phyloP scores from a whole-genome alignment of 345 rosid genomes.

The Salix suchowensis region DNA sequence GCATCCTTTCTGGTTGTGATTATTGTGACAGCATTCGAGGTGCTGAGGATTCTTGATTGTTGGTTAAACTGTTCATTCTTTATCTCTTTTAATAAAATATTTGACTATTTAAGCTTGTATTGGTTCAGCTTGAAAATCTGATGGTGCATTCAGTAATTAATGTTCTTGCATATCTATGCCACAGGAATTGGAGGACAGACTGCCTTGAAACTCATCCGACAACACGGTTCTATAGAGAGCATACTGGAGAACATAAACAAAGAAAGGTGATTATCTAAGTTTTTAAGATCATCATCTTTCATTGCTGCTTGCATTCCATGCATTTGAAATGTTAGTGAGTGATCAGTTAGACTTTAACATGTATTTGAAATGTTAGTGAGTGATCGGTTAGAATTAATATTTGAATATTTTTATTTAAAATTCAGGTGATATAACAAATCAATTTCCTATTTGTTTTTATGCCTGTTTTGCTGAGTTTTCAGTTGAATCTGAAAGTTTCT shows the following conservation, averaged over 20 bases:
- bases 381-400: neutral
- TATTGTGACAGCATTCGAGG: constrained; percentile 95
- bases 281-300: neutral
- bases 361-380: no score
- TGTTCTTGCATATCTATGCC: constrained; percentile 10
- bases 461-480: neutral
- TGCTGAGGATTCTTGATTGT: constrained; percentile 16
- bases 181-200: constrained; percentile 89
- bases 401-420: neutral
- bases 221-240: constrained; percentile 78
- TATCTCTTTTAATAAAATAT: no score
- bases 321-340: neutral
- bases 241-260: constrained; percentile 78
- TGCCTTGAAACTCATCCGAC: constrained; percentile 89
- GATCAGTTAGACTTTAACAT: neutral
- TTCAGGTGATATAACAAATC: neutral
- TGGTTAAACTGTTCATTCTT: neutral
- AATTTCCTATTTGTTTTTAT: neutral
- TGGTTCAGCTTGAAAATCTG: neutral
- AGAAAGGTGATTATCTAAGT: constrained; percentile 51
- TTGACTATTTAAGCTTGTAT: constrained; percentile 1
- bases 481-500: neutral
- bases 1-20: constrained; percentile 97
- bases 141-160: neutral
- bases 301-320: neutral